phyloP scores from a whole-genome alignment of 345 rosid genomes.

The Rhodomyrtus tomentosa region DNA sequence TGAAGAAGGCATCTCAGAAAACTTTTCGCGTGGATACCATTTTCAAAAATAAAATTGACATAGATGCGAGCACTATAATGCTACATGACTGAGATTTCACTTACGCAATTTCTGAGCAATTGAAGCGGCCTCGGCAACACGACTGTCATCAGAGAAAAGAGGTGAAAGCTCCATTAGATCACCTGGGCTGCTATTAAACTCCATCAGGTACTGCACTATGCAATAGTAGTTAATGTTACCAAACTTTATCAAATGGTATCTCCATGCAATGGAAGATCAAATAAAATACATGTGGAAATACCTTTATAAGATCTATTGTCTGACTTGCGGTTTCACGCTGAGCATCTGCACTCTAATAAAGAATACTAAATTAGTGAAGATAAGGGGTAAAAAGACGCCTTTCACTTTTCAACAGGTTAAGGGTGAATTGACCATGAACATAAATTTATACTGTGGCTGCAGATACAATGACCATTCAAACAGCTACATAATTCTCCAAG shows the following conservation, averaged over 20 bases:
- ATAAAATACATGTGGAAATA: constrained; percentile 14
- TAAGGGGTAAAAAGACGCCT: background rate
- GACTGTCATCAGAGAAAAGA: constrained; percentile 96
- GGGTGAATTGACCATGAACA: background rate
- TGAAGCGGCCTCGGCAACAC: constrained; percentile 98
- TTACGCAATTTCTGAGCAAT: constrained; percentile 96
- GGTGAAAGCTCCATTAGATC: constrained; percentile 98
- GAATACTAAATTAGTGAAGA: background rate
- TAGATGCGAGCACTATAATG: background rate
- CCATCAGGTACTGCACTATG: constrained; percentile 85
- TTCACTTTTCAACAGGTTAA: background rate
- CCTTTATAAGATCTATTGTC: constrained; percentile 96
- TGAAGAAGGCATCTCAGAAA: too few species aligned
- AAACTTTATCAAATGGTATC: background rate
- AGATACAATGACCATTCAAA: background rate
- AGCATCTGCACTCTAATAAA: constrained; percentile 92
- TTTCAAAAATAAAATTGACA: too few species aligned
- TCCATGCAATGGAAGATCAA: background rate
- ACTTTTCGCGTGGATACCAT: background rate
- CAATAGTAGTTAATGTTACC: background rate
- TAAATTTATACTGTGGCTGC: background rate
- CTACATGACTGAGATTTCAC: constrained; percentile 4
- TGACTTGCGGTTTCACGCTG: constrained; percentile 98
- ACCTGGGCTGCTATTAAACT: constrained; percentile 97
- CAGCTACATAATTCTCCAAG: background rate